These are phyloP conservation scores for Guyanaporus albipodus DNA, from an alignment of 768 basidiomycete species.

Conservation along the genomic window DNA sequence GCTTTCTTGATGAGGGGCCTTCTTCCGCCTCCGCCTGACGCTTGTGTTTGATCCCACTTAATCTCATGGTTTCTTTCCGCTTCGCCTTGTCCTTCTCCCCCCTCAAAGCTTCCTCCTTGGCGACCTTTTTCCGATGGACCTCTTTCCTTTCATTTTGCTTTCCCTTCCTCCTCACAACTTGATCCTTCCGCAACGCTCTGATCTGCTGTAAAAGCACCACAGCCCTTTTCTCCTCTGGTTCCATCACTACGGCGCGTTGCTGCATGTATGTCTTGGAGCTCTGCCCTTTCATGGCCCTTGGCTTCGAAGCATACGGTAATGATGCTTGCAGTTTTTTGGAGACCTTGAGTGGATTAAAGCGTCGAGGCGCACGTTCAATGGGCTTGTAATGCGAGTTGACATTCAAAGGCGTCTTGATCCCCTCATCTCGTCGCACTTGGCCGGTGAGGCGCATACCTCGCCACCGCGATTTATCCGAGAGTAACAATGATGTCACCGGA, in stretches of 20 bases:
- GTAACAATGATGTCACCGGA: slow-evolving; percentile 86
- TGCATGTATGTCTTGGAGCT: slow-evolving; percentile 80
- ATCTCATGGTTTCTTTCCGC: slow-evolving; percentile 71
- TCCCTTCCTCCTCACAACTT: slow-evolving; percentile 69
- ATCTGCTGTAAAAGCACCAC: slow-evolving; percentile 92
- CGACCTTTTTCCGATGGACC: slow-evolving; percentile 66
- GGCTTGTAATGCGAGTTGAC: slow-evolving; percentile 87
- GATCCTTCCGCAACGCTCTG: slow-evolving; percentile 85
- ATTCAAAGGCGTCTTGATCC: slow-evolving; percentile 72
- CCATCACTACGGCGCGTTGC: slow-evolving; percentile 91
- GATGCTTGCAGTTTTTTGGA: slow-evolving; percentile 87
- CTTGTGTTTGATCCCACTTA: slow-evolving; percentile 68
- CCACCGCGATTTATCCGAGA: slow-evolving; percentile 83
- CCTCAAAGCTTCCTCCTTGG: slow-evolving; percentile 60
- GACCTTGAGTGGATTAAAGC: slow-evolving; percentile 88
- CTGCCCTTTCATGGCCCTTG: slow-evolving; percentile 77
- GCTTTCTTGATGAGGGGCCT: slow-evolving; percentile 46
- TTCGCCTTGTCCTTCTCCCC: slow-evolving; percentile 71
- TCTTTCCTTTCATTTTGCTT: slow-evolving; percentile 81
- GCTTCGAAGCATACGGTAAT: slow-evolving; percentile 91
- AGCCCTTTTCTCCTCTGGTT: slow-evolving; percentile 93
- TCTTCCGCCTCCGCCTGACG: slow-evolving; percentile 59
- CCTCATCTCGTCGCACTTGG: slow-evolving; percentile 83
- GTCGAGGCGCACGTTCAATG: slow-evolving; percentile 72
- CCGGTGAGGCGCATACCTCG: slow-evolving; percentile 95